Base-by-base conservation (phyloP, 495 filamentous ascomycete genomes). In the Penicillium verhagenii region DNA sequence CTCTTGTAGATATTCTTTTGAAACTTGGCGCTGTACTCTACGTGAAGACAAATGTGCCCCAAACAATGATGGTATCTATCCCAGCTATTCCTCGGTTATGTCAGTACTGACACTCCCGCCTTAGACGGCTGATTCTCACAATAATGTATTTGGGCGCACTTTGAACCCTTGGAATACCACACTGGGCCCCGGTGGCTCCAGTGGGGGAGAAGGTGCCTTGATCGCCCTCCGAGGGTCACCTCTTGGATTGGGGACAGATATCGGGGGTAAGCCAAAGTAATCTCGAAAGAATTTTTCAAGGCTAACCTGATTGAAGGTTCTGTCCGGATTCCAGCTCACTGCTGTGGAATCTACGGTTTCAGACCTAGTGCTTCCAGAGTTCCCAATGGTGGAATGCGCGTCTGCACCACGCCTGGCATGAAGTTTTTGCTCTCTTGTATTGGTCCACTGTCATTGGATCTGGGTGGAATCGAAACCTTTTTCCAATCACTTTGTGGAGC, bases 241-340 rank as follows among this genome's bases (percentile, higher is more conserved):
- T 37, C 44, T 73, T 25, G 72, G 72, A 4, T 58, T 75, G 8
- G 72, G 72, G 39, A 68, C 72, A 5, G 72, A 75, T 40, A 68
- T 75, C 39, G 68, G 68, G 10, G 69, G 59, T 55, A 46, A 23
- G 54, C 39, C 6, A 82, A 19, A n/a, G n/a, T n/a, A n/a, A n/a
- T n/a, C n/a, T n/a, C n/a, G n/a, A n/a, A n/a, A n/a, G n/a, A n/a
- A n/a, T n/a, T n/a, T n/a, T n/a, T n/a, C n/a, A n/a, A 66, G 81
- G 3, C 52, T 76, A 13, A 76, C 78, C 57, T 56, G 53, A 53
- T 47, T 8, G 21, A 11, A 61, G 59, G 84, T 3, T 80, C 76
- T 33, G 79, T 87, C 29, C 70, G 85, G 7, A 83, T 87, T 19
- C 86, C 86, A 2, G 83, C 86, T 7, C 77, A 77, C 19, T 84